Conservation (phyloP, 805 yeast species). For the Candida parachauliodes region DNA sequence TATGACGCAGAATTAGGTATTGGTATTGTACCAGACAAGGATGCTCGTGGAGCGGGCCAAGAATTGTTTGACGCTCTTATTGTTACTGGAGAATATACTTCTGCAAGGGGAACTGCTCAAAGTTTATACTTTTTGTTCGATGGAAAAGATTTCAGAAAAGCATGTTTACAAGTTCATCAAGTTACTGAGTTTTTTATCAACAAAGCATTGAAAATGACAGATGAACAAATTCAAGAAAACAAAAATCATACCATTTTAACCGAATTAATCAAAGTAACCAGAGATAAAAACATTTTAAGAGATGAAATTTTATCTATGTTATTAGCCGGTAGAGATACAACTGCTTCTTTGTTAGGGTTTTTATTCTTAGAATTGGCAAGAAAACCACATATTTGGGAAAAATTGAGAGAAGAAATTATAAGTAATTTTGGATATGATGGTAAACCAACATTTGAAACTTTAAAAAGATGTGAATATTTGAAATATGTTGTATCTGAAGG, state of each 20-base stretch:
- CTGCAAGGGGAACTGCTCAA: slow-evolving; percentile 2
- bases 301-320: slow-evolving; percentile 38
- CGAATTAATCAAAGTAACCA: slow-evolving; percentile 35
- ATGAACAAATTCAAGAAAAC: slow-evolving; percentile 21
- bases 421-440: slow-evolving; percentile 21
- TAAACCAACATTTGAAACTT: slow-evolving; percentile 29
- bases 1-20: slow-evolving; percentile 7
- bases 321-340: slow-evolving; percentile 41
- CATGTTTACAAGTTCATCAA: slow-evolving; percentile 17
- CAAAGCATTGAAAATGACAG: slow-evolving; percentile 24
- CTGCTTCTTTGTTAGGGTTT: slow-evolving; percentile 36
- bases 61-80: slow-evolving; percentile 20
- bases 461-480: slow-evolving; percentile 37
- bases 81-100: slow-evolving; percentile 6
- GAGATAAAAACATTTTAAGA: slow-evolving; percentile 29
- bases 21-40: slow-evolving; percentile 1
- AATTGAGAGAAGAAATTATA: slow-evolving; percentile 27
- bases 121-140: slow-evolving; percentile 4
- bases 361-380: slow-evolving; percentile 31
- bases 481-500: slow-evolving; percentile 33
- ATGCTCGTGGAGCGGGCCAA: slow-evolving; percentile 18
- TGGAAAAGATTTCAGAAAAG: slow-evolving; percentile 8
- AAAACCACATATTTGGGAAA: slow-evolving; percentile 27
- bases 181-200: slow-evolving; percentile 27
- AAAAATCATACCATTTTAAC: slow-evolving; percentile 29